These are phyloP conservation scores for Cladosporium sp. DNA, from an alignment of 2,329 filamentous ascomycete genomes.

Conservation along the genomic window DNA sequence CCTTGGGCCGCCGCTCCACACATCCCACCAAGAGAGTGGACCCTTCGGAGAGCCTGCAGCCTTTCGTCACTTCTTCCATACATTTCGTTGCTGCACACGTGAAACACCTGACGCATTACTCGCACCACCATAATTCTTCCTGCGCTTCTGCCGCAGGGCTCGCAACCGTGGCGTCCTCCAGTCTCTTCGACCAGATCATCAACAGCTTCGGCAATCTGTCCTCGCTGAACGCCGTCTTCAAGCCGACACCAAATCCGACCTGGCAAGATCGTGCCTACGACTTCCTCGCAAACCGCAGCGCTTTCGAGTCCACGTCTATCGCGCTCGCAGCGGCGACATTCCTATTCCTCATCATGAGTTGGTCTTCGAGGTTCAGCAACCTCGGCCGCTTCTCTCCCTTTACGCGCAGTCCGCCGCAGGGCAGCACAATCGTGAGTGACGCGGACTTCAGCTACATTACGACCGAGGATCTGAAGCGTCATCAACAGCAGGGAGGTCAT, in stretches of 20 bases:
- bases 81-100: slow-evolving; percentile 4
- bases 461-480: slow-evolving; percentile 63
- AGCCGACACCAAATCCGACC: slow-evolving; percentile 18
- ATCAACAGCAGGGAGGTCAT: slow-evolving; percentile 40
- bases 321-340: slow-evolving; percentile 40
- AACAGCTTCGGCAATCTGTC: slow-evolving; percentile 25
- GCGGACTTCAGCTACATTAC: slow-evolving; percentile 82
- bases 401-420: slow-evolving; percentile 44
- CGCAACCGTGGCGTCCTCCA: slow-evolving; percentile 35
- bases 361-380: slow-evolving; percentile 50
- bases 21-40: slow-evolving; percentile 12
- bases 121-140: slow-evolving; percentile 18
- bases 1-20: not conserved
- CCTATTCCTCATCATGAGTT: slow-evolving; percentile 48
- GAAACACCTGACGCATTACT: slow-evolving; percentile 18
- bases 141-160: slow-evolving; percentile 17
- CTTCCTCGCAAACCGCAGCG: slow-evolving; percentile 31
- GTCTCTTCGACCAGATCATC: slow-evolving; percentile 27
- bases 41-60: not conserved
- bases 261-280: slow-evolving; percentile 27
- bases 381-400: slow-evolving; percentile 54
- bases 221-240: slow-evolving; percentile 27
- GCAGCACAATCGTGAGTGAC: slow-evolving; percentile 64
- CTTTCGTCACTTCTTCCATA: slow-evolving; percentile 13
- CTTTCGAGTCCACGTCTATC: slow-evolving; percentile 37